Percentiles rank a stretch among this genome's conserved stretches.
phyloP scores from a whole-genome alignment of 495 filamentous ascomycete species.

The Trichoderma parareesei region DNA sequence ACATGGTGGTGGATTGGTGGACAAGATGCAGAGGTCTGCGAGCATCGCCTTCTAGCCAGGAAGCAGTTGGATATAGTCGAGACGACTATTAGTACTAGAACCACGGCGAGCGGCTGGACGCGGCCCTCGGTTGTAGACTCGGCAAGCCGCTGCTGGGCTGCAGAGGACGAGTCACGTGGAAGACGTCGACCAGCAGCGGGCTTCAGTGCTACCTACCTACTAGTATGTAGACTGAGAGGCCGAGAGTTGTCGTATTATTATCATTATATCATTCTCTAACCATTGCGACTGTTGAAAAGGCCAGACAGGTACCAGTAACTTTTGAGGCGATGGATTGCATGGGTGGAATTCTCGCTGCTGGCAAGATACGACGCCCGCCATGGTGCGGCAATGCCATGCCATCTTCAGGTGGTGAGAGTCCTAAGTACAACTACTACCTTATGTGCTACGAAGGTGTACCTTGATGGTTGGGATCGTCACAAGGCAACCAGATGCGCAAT shows the following conservation, averaged over 20 bases:
- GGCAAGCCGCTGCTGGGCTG: not conserved
- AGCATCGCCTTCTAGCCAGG: not conserved
- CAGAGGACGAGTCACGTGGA: constrained; percentile 1
- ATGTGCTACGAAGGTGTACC: too few relatives aligned
- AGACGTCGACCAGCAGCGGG: not conserved
- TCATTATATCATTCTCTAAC: not conserved
- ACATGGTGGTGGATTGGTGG: not conserved
- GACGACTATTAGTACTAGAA: too few relatives aligned
- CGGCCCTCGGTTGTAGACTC: constrained; percentile 8
- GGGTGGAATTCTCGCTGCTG: too few relatives aligned
- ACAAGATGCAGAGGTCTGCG: not conserved
- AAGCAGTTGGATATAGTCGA: not conserved
- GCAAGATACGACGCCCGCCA: too few relatives aligned
- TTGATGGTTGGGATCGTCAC: too few relatives aligned
- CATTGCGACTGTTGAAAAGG: not conserved
- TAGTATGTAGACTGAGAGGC: not conserved
- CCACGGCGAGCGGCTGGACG: not conserved
- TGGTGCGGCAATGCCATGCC: too few relatives aligned
- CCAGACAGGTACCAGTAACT: too few relatives aligned
- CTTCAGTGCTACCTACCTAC: not conserved
- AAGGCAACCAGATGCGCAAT: too few relatives aligned
- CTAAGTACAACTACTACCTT: too few relatives aligned
- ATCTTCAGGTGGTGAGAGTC: too few relatives aligned
- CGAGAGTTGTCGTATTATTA: too few relatives aligned
- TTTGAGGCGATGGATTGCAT: too few relatives aligned